A percentile compares a stretch with the other conserved stretches of the same genome.
These are phyloP conservation scores for Asterochloris erici DNA, from an alignment of 139 green algal species.

Conservation along the genomic window DNA sequence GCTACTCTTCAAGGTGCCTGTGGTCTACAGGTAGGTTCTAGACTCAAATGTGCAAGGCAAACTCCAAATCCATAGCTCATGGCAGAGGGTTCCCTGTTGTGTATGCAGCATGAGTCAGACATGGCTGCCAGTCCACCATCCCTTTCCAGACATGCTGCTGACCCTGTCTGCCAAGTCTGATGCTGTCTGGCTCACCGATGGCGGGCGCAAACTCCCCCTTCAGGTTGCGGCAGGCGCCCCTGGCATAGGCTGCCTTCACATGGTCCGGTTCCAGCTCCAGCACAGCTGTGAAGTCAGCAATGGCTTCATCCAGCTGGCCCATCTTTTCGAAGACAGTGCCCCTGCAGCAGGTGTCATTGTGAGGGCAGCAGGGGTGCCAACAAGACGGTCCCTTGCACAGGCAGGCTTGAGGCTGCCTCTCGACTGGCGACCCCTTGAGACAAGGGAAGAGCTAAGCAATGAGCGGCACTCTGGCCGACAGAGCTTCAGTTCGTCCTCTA, in stretches of 20 bases:
- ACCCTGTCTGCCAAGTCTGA: too few species aligned
- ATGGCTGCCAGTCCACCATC: neutral
- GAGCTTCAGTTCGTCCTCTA: too few species aligned
- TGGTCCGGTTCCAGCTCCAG: conserved; percentile 65
- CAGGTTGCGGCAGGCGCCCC: conserved; percentile 66
- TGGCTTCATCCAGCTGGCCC: conserved; percentile 53
- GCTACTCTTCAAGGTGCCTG: too few species aligned
- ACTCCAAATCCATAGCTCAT: neutral
- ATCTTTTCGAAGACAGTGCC: conserved; percentile 52
- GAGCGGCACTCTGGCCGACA: too few species aligned
- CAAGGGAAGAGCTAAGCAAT: too few species aligned
- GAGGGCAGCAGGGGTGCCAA: too few species aligned
- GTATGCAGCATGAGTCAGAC: neutral
- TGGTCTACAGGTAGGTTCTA: too few species aligned
- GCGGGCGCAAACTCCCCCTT: conserved; percentile 59
- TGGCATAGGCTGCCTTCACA: conserved; percentile 67
- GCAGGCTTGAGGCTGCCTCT: too few species aligned
- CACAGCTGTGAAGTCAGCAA: conserved; percentile 52
- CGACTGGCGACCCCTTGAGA: too few species aligned
- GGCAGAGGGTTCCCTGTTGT: neutral
- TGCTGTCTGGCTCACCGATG: conserved; percentile 66
- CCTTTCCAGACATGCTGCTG: neutral
- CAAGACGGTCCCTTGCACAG: too few species aligned
- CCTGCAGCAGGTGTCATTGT: too few species aligned
- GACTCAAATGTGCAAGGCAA: neutral